Percentiles rank a stretch among this genome's conserved stretches.
These are phyloP conservation scores for Sergeia podlipaevii DNA, from an alignment of 208 protist genomes.

Conservation along the genomic window DNA sequence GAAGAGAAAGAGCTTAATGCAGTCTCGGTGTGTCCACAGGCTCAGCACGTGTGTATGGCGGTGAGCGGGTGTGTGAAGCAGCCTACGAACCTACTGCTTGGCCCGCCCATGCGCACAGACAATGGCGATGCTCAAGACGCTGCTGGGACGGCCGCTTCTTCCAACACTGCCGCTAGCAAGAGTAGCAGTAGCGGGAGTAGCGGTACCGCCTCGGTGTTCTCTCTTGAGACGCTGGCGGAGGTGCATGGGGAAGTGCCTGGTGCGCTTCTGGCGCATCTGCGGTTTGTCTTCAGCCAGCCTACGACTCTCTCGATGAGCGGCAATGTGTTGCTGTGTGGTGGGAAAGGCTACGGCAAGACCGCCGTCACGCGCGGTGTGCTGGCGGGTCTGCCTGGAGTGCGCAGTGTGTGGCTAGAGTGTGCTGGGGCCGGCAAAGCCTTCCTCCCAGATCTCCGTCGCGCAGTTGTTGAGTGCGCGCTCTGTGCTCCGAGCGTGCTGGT, in stretches of 20 bases:
- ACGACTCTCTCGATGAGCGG: slow-evolving; percentile 16
- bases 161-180: not conserved
- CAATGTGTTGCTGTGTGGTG: slow-evolving; percentile 83
- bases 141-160: not conserved
- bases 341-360: slow-evolving; percentile 82
- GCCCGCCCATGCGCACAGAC: slow-evolving; percentile 16
- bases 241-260: slow-evolving; percentile 47
- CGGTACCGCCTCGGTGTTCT: not conserved
- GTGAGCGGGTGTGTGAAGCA: slow-evolving; percentile 21
- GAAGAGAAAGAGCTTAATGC: slow-evolving; percentile 15
- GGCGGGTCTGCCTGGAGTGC: slow-evolving; percentile 19
- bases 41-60: slow-evolving; percentile 17
- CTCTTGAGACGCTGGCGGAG: slow-evolving; percentile 28
- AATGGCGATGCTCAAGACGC: not conserved
- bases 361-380: slow-evolving; percentile 52
- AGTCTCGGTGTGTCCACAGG: not conserved
- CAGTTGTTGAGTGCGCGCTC: slow-evolving; percentile 63
- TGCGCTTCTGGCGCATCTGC: slow-evolving; percentile 46
- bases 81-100: slow-evolving; percentile 63
- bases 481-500: slow-evolving; percentile 80
- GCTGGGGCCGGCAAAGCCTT: slow-evolving; percentile 34
- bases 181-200: not conserved
- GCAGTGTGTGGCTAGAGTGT: slow-evolving; percentile 64
- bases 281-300: slow-evolving; percentile 21
- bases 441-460: slow-evolving; percentile 28